Percentiles rank a stretch among this genome's conserved stretches.
phyloP scores from a whole-genome alignment of 225 moss, liverwort and hornwort genomes.

The Ulota crispa region DNA sequence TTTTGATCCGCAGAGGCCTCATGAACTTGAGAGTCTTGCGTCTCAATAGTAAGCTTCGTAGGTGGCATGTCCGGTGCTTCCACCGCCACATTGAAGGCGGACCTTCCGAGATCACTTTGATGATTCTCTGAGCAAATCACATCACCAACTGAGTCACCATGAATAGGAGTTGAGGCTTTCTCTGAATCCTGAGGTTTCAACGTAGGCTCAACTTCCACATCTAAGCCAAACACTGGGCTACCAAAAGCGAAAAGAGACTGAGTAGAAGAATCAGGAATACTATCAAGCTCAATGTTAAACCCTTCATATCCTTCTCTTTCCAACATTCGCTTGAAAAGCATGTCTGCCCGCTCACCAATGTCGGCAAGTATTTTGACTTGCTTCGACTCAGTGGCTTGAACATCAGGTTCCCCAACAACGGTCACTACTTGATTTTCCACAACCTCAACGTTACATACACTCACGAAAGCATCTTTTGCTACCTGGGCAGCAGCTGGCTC shows the following conservation, averaged over 20 bases:
- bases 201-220: background rate
- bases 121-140: background rate
- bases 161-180: background rate
- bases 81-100: background rate
- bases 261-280: background rate
- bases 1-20: background rate
- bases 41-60: background rate
- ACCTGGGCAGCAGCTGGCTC: background rate
- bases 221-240: background rate
- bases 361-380: conserved; percentile 10
- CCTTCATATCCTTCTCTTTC: conserved; percentile 14
- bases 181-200: background rate
- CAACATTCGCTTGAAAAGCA: conserved; percentile 39
- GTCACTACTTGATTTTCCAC: background rate
- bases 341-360: conserved; percentile 19
- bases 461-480: background rate
- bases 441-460: background rate
- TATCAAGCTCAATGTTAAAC: background rate
- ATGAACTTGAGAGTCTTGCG: background rate
- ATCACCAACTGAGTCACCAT: background rate
- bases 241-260: conserved; percentile 8
- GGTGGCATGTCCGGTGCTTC: background rate
- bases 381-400: background rate
- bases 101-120: background rate
- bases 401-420: background rate